These are phyloP conservation scores for Talaromyces sp. DNA, from an alignment of 2,329 filamentous ascomycete species.

Conservation along the genomic window DNA sequence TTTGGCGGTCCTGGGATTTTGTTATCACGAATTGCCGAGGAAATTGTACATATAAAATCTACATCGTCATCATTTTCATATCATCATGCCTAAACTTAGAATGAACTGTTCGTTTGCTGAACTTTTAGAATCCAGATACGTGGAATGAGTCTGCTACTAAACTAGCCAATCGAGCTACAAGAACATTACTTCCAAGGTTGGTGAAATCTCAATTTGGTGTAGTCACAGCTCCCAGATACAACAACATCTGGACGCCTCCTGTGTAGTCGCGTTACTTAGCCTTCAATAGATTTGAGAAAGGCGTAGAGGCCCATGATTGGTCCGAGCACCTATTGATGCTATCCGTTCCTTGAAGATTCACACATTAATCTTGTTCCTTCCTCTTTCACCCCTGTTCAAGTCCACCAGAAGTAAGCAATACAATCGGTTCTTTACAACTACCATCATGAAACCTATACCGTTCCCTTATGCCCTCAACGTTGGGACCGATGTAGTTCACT, in stretches of 20 bases:
- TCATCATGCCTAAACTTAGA: background rate
- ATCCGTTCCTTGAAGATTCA: background rate
- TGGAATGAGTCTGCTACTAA: background rate
- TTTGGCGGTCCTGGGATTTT: conserved; percentile 4
- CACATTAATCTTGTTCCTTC: background rate
- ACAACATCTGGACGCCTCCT: background rate
- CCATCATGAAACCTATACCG: conserved; percentile 33
- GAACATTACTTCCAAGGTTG: too few relatives aligned
- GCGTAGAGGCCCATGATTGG: conserved; percentile 13
- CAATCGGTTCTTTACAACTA: background rate
- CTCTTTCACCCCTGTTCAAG: background rate
- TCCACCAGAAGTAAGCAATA: background rate
- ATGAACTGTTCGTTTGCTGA: background rate
- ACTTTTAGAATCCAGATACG: background rate
- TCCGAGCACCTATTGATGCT: conserved; percentile 14
- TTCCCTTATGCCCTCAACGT: conserved; percentile 67
- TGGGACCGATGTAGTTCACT: conserved; percentile 74
- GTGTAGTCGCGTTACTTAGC: background rate
- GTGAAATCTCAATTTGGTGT: background rate
- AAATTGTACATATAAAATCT: conserved; percentile 17
- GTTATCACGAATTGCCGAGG: background rate
- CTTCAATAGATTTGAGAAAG: background rate
- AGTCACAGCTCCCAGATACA: background rate
- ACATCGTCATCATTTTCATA: conserved; percentile 7
- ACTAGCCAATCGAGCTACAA: too few relatives aligned